phyloP scores from a whole-genome alignment of 1,284 basidiomycete species.

The Moesziomyces parantarcticus region DNA sequence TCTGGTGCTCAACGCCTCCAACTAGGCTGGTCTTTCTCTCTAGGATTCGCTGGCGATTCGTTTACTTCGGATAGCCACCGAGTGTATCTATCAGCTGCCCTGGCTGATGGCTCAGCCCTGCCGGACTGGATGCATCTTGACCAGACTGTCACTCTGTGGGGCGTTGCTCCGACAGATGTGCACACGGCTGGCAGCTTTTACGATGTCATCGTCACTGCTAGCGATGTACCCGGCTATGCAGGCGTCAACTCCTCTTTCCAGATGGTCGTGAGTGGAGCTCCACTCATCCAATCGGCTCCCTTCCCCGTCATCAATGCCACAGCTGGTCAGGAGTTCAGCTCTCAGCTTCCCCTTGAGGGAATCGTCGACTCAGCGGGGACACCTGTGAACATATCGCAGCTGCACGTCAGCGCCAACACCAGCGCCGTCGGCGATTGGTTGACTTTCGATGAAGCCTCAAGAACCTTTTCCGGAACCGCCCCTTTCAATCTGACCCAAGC shows the following conservation, averaged over 20 bases:
- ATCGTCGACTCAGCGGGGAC: constrained; percentile 23
- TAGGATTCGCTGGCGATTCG: constrained; percentile 81
- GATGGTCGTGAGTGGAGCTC: constrained; percentile 51
- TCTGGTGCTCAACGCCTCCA: constrained; percentile 76
- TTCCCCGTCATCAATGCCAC: constrained; percentile 72
- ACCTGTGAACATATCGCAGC: constrained; percentile 15
- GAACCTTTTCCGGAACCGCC: constrained; percentile 76
- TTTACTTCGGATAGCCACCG: constrained; percentile 70
- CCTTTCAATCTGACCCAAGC: constrained; percentile 68
- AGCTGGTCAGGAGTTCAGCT: constrained; percentile 69
- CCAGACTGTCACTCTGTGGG: constrained; percentile 79
- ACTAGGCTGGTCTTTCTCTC: constrained; percentile 86
- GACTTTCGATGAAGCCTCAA: constrained; percentile 73
- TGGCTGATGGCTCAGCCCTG: constrained; percentile 76
- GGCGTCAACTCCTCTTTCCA: constrained; percentile 54
- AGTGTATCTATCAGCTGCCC: constrained; percentile 78
- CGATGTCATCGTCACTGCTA: constrained; percentile 57
- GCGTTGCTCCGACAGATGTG: constrained; percentile 75
- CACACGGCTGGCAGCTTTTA: constrained; percentile 54
- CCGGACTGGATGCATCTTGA: constrained; percentile 82
- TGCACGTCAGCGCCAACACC: constrained; percentile 67
- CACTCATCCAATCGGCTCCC: constrained; percentile 34
- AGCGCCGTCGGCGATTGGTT: constrained; percentile 74
- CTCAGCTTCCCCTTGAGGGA: constrained; percentile 46
- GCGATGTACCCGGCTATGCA: constrained; percentile 55